These are phyloP conservation scores for Pisolithus orientalis DNA, from an alignment of 768 basidiomycete species.

Conservation along the genomic window DNA sequence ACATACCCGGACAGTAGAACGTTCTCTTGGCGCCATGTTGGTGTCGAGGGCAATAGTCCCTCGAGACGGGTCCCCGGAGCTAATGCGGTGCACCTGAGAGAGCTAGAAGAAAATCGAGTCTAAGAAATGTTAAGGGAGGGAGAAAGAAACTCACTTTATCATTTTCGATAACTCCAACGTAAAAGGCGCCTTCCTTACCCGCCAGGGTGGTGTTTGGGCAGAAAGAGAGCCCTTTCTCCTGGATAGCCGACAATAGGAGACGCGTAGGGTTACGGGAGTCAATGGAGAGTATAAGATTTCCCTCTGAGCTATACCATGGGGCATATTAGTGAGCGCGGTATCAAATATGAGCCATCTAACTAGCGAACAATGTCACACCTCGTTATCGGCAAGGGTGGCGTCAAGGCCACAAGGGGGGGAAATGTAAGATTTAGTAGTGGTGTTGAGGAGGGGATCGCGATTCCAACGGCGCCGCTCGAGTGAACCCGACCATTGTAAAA, in stretches of 20 bases:
- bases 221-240: slow-evolving; percentile 27
- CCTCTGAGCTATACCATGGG: slow-evolving; percentile 45
- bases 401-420: slow-evolving; percentile 40
- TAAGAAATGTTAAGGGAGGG: neutral
- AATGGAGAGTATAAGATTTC: slow-evolving; percentile 63
- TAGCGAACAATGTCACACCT: slow-evolving; percentile 30
- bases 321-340: neutral
- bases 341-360: neutral
- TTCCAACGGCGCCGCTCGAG: slow-evolving; percentile 64
- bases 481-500: slow-evolving; percentile 50
- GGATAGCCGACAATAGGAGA: slow-evolving; percentile 51
- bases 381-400: slow-evolving; percentile 44
- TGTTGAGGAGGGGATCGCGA: slow-evolving; percentile 36
- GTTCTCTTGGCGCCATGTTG: slow-evolving; percentile 42
- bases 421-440: slow-evolving; percentile 21
- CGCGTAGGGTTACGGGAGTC: slow-evolving; percentile 54
- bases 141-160: slow-evolving; percentile 4
- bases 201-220: slow-evolving; percentile 10
- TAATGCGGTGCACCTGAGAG: slow-evolving; percentile 49
- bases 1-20: slow-evolving; percentile 47
- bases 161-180: slow-evolving; percentile 37
- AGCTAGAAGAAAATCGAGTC: neutral
- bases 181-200: slow-evolving; percentile 55
- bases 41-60: slow-evolving; percentile 60
- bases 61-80: slow-evolving; percentile 65